Evolutionary conservation across 2,329 filamentous ascomycete genomes (phyloP).

Genomic region (Penicillium sp.): DNA sequence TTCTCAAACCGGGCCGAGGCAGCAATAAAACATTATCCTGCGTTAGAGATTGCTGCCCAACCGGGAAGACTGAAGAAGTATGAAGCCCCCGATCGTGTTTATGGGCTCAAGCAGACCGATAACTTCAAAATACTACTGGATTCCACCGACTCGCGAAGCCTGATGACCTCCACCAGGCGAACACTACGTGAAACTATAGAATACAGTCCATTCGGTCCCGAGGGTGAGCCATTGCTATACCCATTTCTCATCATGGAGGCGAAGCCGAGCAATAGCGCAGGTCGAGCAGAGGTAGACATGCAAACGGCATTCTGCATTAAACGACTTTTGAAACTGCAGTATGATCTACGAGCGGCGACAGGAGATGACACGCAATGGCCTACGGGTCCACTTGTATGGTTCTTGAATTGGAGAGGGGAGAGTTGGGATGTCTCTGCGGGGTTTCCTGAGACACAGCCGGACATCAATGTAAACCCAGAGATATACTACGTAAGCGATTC

Average conservation of each 20-base stretch:
- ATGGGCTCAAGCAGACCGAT: slow-evolving; percentile 11
- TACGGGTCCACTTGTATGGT: slow-evolving; percentile 16
- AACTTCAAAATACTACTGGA: slow-evolving; percentile 14
- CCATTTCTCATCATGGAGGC: slow-evolving; percentile 19
- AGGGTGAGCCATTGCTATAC: slow-evolving; percentile 13
- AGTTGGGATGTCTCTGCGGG: slow-evolving; percentile 13
- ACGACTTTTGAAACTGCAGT: slow-evolving; percentile 12
- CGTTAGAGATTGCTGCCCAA: not conserved
- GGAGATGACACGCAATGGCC: slow-evolving; percentile 9
- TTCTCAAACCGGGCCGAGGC: slow-evolving; percentile 13
- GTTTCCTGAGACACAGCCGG: not conserved
- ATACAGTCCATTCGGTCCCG: slow-evolving; percentile 12
- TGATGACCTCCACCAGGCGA: not conserved
- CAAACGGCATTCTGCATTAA: slow-evolving; percentile 17
- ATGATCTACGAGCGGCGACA: slow-evolving; percentile 7
- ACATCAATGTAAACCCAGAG: too few relatives aligned
- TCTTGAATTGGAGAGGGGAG: slow-evolving; percentile 14
- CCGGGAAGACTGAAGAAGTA: not conserved
- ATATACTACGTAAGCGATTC: too few relatives aligned
- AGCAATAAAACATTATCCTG: slow-evolving; percentile 7
- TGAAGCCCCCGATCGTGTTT: slow-evolving; percentile 14
- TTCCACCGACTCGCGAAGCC: not conserved
- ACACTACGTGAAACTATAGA: slow-evolving; percentile 10
- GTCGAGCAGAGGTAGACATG: slow-evolving; percentile 4
- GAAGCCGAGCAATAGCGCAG: slow-evolving; percentile 10